Evolutionary conservation across 192 early-diverging fungal genomes (phyloP), one percentile per base, ranked within the genome.

Genomic region (Ramicandelaber brevisporus): DNA sequence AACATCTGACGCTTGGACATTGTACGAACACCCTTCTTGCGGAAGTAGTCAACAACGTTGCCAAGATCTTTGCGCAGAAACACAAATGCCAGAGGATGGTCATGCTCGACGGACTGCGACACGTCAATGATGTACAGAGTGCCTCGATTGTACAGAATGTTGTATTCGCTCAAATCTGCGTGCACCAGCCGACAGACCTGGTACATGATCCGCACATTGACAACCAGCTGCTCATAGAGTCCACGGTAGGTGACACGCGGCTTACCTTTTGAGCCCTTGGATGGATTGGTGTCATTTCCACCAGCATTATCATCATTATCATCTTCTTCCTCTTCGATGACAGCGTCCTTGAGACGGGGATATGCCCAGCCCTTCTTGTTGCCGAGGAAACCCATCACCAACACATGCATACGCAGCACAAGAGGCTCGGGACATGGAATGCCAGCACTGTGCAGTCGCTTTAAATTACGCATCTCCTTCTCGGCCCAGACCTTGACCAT

Each of bases 401-500:
- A 41, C 6, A 97, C 90, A 41, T 97, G 86, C 72, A 87, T 73
- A 14, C 78, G 55, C 20, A 97, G 54, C 0, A 81, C 43, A 17
- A 90, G 25, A 10, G 87, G 76, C 34, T 88, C 78, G 1, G 90
- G 90, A 36, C 76, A 86, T 6, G 78, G 77, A 13, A 97, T 78
- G 3, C 77, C 81, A 1, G 79, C 75, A 6, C 51, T 60, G 28
- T 75, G 61, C 21, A 97, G 44, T 30, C 90, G 72, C 41, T 87
- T 88, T 50, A 97, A 55, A 40, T 97, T 97, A 34, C 90, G 63
- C 87, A 97, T 89, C 48, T 97, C 87, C 55, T 97, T 97, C 43
- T 97, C 90, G 0, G 90, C 90, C 90, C 90, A 97, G 20, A 86
- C 48, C 48, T 83, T 77, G 33, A 97, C 87, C 90, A 97, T 97